Conservation (phyloP, 306 rosid genomes). For the Rosa chinensis region DNA sequence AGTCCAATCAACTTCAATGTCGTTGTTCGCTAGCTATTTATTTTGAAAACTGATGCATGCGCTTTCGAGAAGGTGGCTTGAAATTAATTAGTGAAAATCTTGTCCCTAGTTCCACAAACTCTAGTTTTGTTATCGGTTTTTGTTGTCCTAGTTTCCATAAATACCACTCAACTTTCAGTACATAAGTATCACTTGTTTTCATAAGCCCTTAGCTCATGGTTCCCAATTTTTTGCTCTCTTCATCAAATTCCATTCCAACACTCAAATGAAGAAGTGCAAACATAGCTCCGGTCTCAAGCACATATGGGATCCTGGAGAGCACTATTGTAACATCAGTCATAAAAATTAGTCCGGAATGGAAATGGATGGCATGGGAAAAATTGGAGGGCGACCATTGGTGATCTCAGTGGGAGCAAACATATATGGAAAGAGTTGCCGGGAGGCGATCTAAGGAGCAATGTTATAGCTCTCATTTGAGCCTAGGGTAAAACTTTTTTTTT, state of each 20-base stretch:
- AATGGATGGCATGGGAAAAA: conserved; percentile 16
- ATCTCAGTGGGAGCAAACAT: background rate
- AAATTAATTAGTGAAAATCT: background rate
- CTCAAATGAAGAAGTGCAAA: background rate
- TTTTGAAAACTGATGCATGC: no score
- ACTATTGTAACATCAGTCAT: background rate
- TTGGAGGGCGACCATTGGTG: background rate
- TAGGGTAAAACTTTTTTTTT: no score
- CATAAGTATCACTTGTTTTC: background rate
- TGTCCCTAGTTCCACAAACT: background rate
- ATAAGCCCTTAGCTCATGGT: background rate
- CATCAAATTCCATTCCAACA: no score
- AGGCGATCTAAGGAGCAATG: no score
- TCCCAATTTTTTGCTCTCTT: background rate
- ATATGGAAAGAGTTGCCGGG: background rate
- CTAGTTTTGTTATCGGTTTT: background rate
- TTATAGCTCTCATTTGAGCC: no score
- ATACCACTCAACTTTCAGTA: background rate
- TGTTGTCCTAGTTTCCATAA: background rate
- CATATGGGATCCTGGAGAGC: background rate
- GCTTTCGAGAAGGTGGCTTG: no score
- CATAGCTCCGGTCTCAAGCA: background rate
- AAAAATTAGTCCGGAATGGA: background rate
- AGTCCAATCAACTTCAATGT: background rate
- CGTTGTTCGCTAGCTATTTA: background rate